Evolutionary conservation across 2,329 filamentous ascomycete genomes (phyloP), one percentile per base, ranked within the genome.

Genomic region (Emericellopsis atlantica): DNA sequence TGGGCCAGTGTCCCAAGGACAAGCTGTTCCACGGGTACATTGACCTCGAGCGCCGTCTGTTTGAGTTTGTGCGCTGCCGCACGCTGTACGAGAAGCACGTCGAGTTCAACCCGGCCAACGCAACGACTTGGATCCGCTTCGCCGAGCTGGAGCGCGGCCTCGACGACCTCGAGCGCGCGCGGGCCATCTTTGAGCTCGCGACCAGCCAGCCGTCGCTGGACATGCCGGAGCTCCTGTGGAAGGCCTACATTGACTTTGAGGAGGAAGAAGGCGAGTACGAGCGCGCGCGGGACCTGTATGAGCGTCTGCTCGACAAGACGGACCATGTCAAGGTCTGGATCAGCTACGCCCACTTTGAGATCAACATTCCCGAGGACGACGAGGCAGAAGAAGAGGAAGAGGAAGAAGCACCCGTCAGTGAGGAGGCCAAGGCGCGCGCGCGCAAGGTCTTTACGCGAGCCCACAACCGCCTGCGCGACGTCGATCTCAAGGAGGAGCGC

Each of bases 321-420:
- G 82, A 92, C 54, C 92, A 98, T 56, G 88, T 95, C 69, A 98
- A 96, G 70, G 92, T 98, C 45, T 98, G 92, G 92, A 94, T 92
- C 61, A 90, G 85, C 59, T 98, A 90, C 64, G 92, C 92, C n/a
- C 85, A 93, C 59, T 96, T 98, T 55, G 92, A 98, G 62, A 86
- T 96, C 66, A 90, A 92, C 58, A 80, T 95, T 0, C 87, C 88
- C 36, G 88, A 94, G 43, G 74, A 77, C 40, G 76, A 77, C 33
- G 79, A 70, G 10, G 65, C 62, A 4, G 69, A 70, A 5, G 75
- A 76, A 18, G 74, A 70, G 4, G 75, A 75, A 22, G 73, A 75
- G 16, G 76, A 80, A 44, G 79, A 82, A 67, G 77, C 53, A 64
- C 81, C 63, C 2, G 74, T 94, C 54, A 87, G 82, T 61, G 86